Conservation (phyloP, 805 yeast species). For the Kodamaea hsintzibuensis region DNA sequence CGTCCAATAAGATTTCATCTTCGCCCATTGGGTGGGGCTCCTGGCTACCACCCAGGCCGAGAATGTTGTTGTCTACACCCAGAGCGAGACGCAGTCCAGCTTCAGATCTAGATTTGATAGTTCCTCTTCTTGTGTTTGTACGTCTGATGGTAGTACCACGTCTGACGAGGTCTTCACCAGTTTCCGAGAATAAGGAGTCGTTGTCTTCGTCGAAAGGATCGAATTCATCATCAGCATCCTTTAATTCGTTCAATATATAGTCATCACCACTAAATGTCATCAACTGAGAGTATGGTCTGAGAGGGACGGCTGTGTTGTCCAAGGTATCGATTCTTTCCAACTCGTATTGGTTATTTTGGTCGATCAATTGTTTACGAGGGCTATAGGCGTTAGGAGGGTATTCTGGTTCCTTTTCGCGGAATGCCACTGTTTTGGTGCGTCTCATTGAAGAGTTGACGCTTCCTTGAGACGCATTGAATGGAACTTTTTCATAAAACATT, state of each 20-base stretch:
- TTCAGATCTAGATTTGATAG: slow-evolving; percentile 1
- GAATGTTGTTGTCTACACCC: not conserved
- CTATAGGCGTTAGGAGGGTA: slow-evolving; percentile 31
- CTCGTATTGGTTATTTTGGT: slow-evolving; percentile 20
- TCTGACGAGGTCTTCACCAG: slow-evolving; percentile 38
- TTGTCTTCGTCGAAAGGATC: slow-evolving; percentile 46
- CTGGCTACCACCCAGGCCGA: not conserved
- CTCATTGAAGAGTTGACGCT: slow-evolving; percentile 11
- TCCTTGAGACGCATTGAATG: slow-evolving; percentile 9
- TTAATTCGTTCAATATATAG: slow-evolving; percentile 40
- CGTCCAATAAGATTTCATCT: slow-evolving; percentile 17
- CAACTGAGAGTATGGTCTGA: slow-evolving; percentile 23
- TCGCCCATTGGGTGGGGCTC: not conserved
- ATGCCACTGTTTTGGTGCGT: slow-evolving; percentile 29
- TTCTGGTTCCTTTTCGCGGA: slow-evolving; percentile 31
- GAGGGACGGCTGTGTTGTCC: slow-evolving; percentile 14
- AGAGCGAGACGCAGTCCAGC: not conserved
- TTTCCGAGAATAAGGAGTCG: slow-evolving; percentile 43
- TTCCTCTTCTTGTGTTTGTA: slow-evolving; percentile 15
- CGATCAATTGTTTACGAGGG: slow-evolving; percentile 22
- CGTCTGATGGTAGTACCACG: slow-evolving; percentile 33
- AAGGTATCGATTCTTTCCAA: slow-evolving; percentile 20
- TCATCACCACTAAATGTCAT: slow-evolving; percentile 36
- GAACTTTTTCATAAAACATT: slow-evolving; percentile 11
- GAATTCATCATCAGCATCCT: slow-evolving; percentile 37